Evolutionary conservation across 257 asterid genomes (phyloP).

Genomic region (Echites panduratus): DNA sequence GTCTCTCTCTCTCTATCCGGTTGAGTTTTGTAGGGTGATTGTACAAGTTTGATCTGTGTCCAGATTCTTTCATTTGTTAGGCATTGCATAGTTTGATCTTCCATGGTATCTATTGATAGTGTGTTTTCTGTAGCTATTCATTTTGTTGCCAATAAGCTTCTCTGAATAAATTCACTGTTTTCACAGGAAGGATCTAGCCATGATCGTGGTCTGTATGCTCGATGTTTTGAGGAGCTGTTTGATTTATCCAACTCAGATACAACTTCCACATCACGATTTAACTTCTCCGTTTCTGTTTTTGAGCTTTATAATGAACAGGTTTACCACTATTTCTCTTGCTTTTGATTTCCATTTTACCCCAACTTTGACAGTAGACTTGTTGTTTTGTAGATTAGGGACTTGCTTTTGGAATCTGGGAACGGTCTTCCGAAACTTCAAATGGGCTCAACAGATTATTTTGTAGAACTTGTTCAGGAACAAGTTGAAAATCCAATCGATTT

Average conservation of each 20-base stretch:
- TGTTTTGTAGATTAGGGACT: conserved; percentile 68
- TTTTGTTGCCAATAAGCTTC: neutral
- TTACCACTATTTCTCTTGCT: conserved; percentile 1
- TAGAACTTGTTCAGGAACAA: conserved; percentile 78
- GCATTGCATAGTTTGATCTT: too few relatives aligned
- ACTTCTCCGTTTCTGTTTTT: conserved; percentile 77
- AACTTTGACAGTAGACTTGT: conserved; percentile 30
- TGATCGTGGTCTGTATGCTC: conserved; percentile 94
- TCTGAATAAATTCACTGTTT: conserved; percentile 14
- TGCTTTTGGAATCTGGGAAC: conserved; percentile 65
- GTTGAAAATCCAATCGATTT: conserved; percentile 89
- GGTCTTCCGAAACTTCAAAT: conserved; percentile 49
- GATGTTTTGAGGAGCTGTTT: conserved; percentile 96
- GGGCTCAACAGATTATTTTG: conserved; percentile 51
- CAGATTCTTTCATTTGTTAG: neutral
- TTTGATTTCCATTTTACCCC: conserved; percentile 12
- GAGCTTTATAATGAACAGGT: conserved; percentile 96
- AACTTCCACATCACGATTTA: conserved; percentile 71
- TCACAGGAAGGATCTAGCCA: conserved; percentile 97
- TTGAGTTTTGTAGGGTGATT: neutral
- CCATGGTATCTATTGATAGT: neutral
- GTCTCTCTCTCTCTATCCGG: conserved; percentile 44
- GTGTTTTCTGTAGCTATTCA: neutral
- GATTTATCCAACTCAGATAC: conserved; percentile 93
- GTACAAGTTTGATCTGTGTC: neutral